phyloP scores from a whole-genome alignment of 2,329 filamentous ascomycete species.

The Pyrenophora seminiperda region DNA sequence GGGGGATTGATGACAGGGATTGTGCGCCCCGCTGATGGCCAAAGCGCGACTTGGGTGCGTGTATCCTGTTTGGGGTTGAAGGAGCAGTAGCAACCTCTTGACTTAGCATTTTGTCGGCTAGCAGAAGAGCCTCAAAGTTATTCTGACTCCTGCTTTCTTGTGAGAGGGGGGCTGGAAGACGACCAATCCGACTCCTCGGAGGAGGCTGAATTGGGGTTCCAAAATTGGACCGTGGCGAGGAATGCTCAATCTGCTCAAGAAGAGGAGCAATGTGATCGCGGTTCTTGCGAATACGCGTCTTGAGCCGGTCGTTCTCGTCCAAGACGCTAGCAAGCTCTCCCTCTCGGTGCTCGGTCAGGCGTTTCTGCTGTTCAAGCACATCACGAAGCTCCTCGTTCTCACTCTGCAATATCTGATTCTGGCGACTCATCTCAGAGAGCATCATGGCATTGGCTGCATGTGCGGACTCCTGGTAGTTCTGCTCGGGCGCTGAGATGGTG shows the following conservation, averaged over 20 bases:
- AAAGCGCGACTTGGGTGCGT: slow-evolving; percentile 56
- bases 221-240: slow-evolving; percentile 62
- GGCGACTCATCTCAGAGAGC: slow-evolving; percentile 53
- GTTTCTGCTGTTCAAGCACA: slow-evolving; percentile 74
- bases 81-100: slow-evolving; percentile 77
- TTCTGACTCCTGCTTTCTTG: slow-evolving; percentile 58
- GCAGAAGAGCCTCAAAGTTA: slow-evolving; percentile 76
- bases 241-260: slow-evolving; percentile 62
- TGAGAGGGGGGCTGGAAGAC: slow-evolving; percentile 53
- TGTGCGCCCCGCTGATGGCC: slow-evolving; percentile 77
- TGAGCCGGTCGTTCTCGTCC: slow-evolving; percentile 77
- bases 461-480: slow-evolving; percentile 59
- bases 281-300: slow-evolving; percentile 86
- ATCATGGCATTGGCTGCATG: slow-evolving; percentile 63
- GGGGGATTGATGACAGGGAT: slow-evolving; percentile 82
- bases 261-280: slow-evolving; percentile 76
- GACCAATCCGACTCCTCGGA: slow-evolving; percentile 41
- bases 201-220: slow-evolving; percentile 63
- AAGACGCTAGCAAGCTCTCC: slow-evolving; percentile 71
- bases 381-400: slow-evolving; percentile 68
- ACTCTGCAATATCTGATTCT: slow-evolving; percentile 68
- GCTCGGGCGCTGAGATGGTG: slow-evolving; percentile 59
- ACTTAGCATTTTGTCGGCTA: slow-evolving; percentile 75
- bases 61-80: slow-evolving; percentile 65
- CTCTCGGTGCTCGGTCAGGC: slow-evolving; percentile 76